Evolutionary conservation across 106 monocot species (phyloP).

Genomic region (Dioscorea alata): DNA sequence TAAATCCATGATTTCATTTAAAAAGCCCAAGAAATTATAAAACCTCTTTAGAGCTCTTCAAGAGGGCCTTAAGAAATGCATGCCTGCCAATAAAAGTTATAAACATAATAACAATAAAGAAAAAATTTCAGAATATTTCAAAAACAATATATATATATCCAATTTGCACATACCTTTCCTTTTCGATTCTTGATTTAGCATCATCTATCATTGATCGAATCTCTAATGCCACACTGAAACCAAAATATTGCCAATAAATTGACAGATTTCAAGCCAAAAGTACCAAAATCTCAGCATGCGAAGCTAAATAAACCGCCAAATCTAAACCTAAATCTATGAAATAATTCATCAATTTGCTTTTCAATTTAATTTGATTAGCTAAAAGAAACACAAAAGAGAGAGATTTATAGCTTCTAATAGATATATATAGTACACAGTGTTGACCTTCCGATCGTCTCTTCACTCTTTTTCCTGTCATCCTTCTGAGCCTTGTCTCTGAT

Average conservation of each 20-base stretch:
- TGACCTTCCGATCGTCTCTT: slow-evolving; percentile 59
- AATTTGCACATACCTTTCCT: slow-evolving; percentile 47
- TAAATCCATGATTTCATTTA: not conserved
- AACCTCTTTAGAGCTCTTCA: slow-evolving; percentile 65
- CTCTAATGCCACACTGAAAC: slow-evolving; percentile 43
- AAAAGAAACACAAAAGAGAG: too few relatives aligned
- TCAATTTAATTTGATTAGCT: too few relatives aligned
- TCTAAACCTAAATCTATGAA: not conserved
- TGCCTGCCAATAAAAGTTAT: slow-evolving; percentile 35
- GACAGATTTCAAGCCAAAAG: not conserved
- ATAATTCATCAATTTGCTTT: not conserved
- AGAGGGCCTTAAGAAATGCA: slow-evolving; percentile 45
- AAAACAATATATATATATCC: not conserved
- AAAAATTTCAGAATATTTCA: too few relatives aligned
- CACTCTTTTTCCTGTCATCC: slow-evolving; percentile 74
- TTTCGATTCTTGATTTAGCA: slow-evolving; percentile 52
- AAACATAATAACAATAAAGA: not conserved
- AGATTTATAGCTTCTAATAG: too few relatives aligned
- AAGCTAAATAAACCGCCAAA: not conserved
- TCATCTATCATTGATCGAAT: slow-evolving; percentile 41
- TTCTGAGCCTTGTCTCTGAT: slow-evolving; percentile 80
- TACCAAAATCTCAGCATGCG: not conserved
- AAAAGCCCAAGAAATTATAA: too few relatives aligned
- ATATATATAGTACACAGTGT: not conserved
- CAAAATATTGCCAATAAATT: not conserved